Evolutionary conservation across 2,329 filamentous ascomycete species (phyloP), one percentile per base, ranked within the genome.

Genomic region (Fusarium praegraminearum): DNA sequence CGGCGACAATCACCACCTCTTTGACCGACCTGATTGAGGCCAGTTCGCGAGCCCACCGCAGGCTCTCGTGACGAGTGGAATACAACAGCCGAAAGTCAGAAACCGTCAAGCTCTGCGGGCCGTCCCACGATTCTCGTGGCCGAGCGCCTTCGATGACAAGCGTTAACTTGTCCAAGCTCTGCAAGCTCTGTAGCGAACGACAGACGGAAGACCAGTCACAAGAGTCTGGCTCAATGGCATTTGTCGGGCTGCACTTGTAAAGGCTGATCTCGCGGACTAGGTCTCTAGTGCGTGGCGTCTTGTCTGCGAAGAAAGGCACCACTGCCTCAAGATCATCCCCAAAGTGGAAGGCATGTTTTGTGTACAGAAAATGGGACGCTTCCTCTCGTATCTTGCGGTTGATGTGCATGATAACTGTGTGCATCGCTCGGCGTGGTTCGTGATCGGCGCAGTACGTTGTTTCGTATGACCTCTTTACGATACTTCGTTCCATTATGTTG

Each of bases 31-130:
- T 81, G 28, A 90, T 78, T 33, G 79, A 78, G 18, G 85, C 81
- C 63, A 90, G 72, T 71, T 89, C 85, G 62, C 83, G 82, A 41
- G 86, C 82, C 88, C 88, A 90, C 51, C 87, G 84, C 62, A 90
- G 78, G 41, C 80, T 81, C 54, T 87, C 84, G 69, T 84, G 83
- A 65, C 76, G 80, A 45, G 83, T 79, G 35, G 79, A 75, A 58
- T 76, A 81, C 18, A 85, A 73, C 12, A 85, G 77, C 52, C 81
- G 80, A 66, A 87, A 80, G 63, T 88, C 85, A 16, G 78, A 76
- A 13, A 81, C 79, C 1, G 78, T 78, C 64, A 87, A 83, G 53
- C 78, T 76, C 54, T 80, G 77, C 5, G 87, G 80, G 4, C 81
- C 80, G 7, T 86, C 83, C 86, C 85, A 89, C 51, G 72, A 41